Evolutionary conservation across 1,139 yeast genomes (phyloP).

Genomic region (Nematodospora anomalae): DNA sequence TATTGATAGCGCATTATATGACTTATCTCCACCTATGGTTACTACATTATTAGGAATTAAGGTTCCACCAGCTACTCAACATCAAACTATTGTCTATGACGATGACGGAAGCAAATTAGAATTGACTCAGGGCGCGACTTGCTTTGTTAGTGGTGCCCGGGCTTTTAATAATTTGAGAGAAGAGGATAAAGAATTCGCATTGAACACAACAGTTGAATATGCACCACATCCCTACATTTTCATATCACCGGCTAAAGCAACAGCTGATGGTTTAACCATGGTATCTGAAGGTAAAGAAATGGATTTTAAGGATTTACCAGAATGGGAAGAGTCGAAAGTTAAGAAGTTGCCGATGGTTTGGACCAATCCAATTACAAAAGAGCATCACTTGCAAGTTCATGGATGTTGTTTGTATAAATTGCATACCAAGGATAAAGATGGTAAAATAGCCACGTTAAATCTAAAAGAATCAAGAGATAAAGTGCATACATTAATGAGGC

Average conservation of each 20-base stretch:
- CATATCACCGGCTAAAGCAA: constrained; percentile 77
- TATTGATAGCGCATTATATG: constrained; percentile 86
- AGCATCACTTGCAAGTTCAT: constrained; percentile 81
- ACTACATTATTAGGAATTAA: constrained; percentile 80
- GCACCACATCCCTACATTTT: constrained; percentile 92
- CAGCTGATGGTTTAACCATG: constrained; percentile 84
- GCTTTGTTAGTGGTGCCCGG: constrained; percentile 76
- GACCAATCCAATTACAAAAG: constrained; percentile 87
- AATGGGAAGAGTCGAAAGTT: constrained; percentile 76
- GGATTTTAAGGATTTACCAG: constrained; percentile 65
- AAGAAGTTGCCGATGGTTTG: constrained; percentile 82
- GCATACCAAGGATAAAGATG: constrained; percentile 54
- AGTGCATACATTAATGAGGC: constrained; percentile 74
- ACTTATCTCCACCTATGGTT: constrained; percentile 78
- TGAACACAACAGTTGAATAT: constrained; percentile 74
- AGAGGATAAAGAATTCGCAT: constrained; percentile 71
- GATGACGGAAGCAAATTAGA: constrained; percentile 64
- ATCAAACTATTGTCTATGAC: constrained; percentile 54
- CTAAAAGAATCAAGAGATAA: constrained; percentile 71
- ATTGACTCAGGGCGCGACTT: constrained; percentile 82
- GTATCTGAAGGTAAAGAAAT: constrained; percentile 75
- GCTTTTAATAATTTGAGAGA: constrained; percentile 67
- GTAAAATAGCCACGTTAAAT: constrained; percentile 47
- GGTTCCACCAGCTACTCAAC: constrained; percentile 60
- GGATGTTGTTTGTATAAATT: constrained; percentile 79